phyloP scores from a whole-genome alignment of 2,329 filamentous ascomycete genomes.

The Sarocladium kiliense region DNA sequence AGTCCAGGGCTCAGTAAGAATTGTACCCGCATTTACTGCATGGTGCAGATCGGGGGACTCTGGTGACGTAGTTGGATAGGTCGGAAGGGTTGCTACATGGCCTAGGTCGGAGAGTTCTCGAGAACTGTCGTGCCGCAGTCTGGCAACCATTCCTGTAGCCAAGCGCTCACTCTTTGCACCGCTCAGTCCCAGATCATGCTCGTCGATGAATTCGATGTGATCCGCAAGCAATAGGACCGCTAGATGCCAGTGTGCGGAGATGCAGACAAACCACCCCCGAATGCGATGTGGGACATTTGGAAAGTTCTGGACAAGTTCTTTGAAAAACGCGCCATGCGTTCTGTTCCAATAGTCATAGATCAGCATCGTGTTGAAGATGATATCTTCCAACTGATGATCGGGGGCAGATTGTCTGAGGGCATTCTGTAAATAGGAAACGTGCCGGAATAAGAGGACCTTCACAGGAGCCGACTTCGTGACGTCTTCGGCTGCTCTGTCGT shows the following conservation, averaged over 20 bases:
- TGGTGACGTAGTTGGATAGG: background rate
- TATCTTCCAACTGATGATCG: conserved; percentile 37
- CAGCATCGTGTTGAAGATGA: conserved; percentile 38
- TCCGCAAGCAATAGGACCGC: conserved; percentile 50
- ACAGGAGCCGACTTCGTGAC: conserved; percentile 49
- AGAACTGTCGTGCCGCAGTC: conserved; percentile 38
- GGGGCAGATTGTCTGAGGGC: conserved; percentile 33
- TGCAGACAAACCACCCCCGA: conserved; percentile 54
- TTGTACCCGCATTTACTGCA: conserved; percentile 46
- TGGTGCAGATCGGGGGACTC: conserved; percentile 39
- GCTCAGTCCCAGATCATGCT: conserved; percentile 20
- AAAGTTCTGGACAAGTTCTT: conserved; percentile 43
- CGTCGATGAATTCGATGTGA: conserved; percentile 43
- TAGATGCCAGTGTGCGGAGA: conserved; percentile 53
- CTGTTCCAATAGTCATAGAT: conserved; percentile 51
- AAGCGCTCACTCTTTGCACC: conserved; percentile 17
- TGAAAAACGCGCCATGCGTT: conserved; percentile 45
- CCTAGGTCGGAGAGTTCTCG: conserved; percentile 42
- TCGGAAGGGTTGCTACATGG: conserved; percentile 33
- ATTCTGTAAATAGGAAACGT: conserved; percentile 48
- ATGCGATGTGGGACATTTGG: conserved; percentile 43
- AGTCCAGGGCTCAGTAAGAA: conserved; percentile 56
- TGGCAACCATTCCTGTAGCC: conserved; percentile 26
- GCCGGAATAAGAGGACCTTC: conserved; percentile 52
- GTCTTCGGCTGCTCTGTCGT: conserved; percentile 40